Percentiles rank a stretch among this genome's conserved stretches.
These are phyloP conservation scores for Neurospora pannonica DNA, from an alignment of 495 filamentous ascomycete species.

Conservation along the genomic window DNA sequence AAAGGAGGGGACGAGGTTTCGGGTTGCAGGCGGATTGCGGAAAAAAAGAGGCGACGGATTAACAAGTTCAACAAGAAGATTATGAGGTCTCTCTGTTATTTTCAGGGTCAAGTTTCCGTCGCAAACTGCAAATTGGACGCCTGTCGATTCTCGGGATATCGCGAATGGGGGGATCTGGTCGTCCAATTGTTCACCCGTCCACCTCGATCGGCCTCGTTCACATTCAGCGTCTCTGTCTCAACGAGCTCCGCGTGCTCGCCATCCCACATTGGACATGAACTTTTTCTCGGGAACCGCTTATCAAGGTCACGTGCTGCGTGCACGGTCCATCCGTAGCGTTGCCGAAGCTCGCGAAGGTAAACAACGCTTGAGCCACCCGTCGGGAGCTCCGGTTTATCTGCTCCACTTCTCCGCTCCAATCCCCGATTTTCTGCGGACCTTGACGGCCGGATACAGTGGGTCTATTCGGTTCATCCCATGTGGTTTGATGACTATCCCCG, in stretches of 20 bases:
- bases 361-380: neutral
- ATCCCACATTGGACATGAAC: neutral
- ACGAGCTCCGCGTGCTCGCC: neutral
- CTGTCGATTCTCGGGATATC: neutral
- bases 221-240: neutral
- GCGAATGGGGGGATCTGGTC: neutral
- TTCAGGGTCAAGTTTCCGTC: neutral
- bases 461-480: neutral
- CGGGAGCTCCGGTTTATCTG: neutral
- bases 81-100: neutral
- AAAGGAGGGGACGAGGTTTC: neutral
- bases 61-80: neutral
- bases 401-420: neutral
- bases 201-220: constrained; percentile 5
- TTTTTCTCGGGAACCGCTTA: neutral
- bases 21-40: neutral
- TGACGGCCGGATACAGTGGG: neutral
- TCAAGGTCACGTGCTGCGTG: neutral
- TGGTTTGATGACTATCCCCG: neutral
- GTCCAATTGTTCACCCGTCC: constrained; percentile 5
- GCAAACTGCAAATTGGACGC: neutral
- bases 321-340: neutral
- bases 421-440: neutral
- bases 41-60: neutral
- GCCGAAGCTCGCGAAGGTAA: neutral